Evolutionary conservation across 306 rosid species (phyloP), one percentile per base, ranked within the genome.

Genomic region (Alnus glutinosa): DNA sequence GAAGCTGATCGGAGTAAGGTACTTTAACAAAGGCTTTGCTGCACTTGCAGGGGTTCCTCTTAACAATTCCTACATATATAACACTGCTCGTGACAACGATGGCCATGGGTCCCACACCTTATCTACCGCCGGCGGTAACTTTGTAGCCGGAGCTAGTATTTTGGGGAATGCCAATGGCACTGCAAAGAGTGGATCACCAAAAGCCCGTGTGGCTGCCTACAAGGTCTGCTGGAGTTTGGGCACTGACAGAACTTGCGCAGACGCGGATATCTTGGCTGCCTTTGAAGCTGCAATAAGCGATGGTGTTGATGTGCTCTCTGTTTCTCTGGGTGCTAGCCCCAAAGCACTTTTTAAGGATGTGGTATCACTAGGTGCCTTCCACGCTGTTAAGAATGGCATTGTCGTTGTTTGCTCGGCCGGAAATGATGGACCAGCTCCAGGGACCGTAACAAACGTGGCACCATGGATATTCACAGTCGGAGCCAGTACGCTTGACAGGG

Each of bases 91-190:
- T 1, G 99, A 95, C 86, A 0, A 46, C 4, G 86, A 70, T 0
- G 99, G 99, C 63, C 98, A 95, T 68, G 99, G 99, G 5, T 18
- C 97, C 13, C 99, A 95, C 36, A 95, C 99, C 50, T 79, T 95
- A 59, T 95, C 98, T n/a, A 95, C 98, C 0, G 98, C 97, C 0
- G 98, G 91, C 0, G 98, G 98, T 13, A 93, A 39, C 55, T 86
- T 83, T 49, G 91, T 91, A 4, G 2, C 34, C 0, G 81, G 86
- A 9, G 90, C 80, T 2, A 87, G 37, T 73, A 83, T 90, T 6
- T 81, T 87, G 3, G 94, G 97, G 9, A 9, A 54, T 61, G 97
- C 94, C 2, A 86, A 78, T 23, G 99, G 99, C 39, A 91, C 93
- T 1, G 97, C 96, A 0, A 90, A 87, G 1, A 98, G 99, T 7